Base-by-base conservation (phyloP, 306 rosid genomes). In the Cucumis hystrix region DNA sequence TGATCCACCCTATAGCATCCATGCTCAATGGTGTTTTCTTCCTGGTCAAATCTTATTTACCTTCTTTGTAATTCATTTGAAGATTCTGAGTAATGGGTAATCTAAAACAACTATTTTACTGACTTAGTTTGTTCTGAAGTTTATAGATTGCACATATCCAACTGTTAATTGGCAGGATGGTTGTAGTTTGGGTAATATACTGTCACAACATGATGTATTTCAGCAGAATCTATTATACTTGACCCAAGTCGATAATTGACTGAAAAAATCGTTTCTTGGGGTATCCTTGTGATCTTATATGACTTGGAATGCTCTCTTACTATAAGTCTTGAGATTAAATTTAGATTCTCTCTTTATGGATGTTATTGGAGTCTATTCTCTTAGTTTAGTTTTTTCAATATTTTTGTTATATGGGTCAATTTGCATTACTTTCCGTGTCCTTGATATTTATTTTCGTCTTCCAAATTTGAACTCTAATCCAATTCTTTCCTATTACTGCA, bases 381-480 rank as follows among this genome's bases (percentile, higher is more conserved):
- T 6, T 71, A 47, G 37, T 49, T 30, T 41, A 23, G 35, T 2
- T 8, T 3, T 47, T 5, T 33, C 55, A 20, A 6, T 71, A 14
- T 43, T 43, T 71, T 71, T 21, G 28, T 25, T 71, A 7, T 45
- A 14, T 45, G 58, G 37, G 2, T 13, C 3, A 1, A 7, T 47
- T 43, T 16, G 5, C 39, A n/a, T 30, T 33, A 14, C 67, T n/a
- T 39, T 58, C 18, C 15, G 13, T 6, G 20, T 21, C 40, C 16
- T 75, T 55, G 79, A 40, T 52, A 55, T 54, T 47, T 17, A 28
- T 73, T 16, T 51, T 12, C 47, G 73, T 82, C 43, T 82, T 67
- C 58, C 25, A 5, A 35, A 11, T 71, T 49, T 11, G 56, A 67
- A 59, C 43, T 39, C 68, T 43, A 70, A 45, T 67, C 49, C 57